A percentile compares a stretch with the other conserved stretches of the same genome.
These are phyloP conservation scores for Camillea tinctor DNA, from an alignment of 2,329 filamentous ascomycete species.

Conservation along the genomic window DNA sequence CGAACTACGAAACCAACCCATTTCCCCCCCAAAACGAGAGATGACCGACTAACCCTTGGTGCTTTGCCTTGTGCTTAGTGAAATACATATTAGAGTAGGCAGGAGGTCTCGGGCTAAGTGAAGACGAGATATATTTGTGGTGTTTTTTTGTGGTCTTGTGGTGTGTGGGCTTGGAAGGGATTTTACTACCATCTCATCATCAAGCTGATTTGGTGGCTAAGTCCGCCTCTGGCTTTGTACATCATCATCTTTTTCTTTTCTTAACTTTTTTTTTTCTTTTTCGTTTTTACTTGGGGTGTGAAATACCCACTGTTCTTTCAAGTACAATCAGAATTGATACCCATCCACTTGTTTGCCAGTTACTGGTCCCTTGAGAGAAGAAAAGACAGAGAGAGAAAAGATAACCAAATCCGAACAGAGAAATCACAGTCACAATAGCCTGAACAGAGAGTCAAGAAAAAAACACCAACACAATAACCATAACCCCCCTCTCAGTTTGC, in stretches of 20 bases:
- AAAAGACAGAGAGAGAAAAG: conserved; percentile 18
- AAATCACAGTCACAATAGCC: conserved; percentile 23
- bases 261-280: conserved; percentile 14
- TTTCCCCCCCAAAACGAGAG: conserved; percentile 5
- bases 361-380: conserved; percentile 27
- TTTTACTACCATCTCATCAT: conserved; percentile 26
- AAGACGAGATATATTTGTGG: conserved; percentile 30
- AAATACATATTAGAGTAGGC: conserved; percentile 27
- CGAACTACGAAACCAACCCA: too few species aligned
- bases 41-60: conserved; percentile 18
- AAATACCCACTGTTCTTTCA: conserved; percentile 32
- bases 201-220: conserved; percentile 30
- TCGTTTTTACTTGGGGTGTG: conserved; percentile 24
- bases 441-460: conserved; percentile 19
- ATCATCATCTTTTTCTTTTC: conserved; percentile 28
- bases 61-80: conserved; percentile 21
- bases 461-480: conserved; percentile 11
- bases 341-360: conserved; percentile 34
- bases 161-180: conserved; percentile 27
- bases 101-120: conserved; percentile 28
- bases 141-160: conserved; percentile 22
- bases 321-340: conserved; percentile 39
- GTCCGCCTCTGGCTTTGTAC: conserved; percentile 35
- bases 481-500: conserved; percentile 13
- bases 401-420: conserved; percentile 12